Evolutionary conservation across 768 basidiomycete genomes (phyloP).

Genomic region (Candolleomyces eurysporus): DNA sequence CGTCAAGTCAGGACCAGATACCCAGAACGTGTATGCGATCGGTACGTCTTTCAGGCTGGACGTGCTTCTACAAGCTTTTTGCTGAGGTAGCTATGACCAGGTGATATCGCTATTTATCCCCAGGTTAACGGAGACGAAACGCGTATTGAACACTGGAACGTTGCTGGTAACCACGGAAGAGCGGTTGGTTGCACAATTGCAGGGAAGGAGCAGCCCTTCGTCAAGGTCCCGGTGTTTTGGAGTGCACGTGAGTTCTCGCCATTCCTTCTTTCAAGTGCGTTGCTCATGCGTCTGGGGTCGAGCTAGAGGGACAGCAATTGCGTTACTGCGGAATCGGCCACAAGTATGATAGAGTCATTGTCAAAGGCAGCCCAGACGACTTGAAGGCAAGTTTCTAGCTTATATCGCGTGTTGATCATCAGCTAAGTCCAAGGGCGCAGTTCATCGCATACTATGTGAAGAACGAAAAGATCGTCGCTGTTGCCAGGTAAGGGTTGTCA

Average conservation of each 20-base stretch:
- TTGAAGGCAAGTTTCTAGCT: constrained; percentile 58
- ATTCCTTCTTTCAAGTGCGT: not conserved
- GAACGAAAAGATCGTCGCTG: constrained; percentile 60
- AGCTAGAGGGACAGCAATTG: constrained; percentile 77
- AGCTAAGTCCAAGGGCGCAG: constrained; percentile 29
- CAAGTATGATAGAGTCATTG: constrained; percentile 72
- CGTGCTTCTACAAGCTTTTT: not conserved
- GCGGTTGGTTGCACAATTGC: constrained; percentile 79
- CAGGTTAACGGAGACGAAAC: constrained; percentile 50
- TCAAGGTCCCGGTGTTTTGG: constrained; percentile 87
- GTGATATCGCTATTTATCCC: constrained; percentile 82
- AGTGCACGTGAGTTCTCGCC: constrained; percentile 63
- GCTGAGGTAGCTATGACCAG: constrained; percentile 24
- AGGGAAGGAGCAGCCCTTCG: constrained; percentile 61
- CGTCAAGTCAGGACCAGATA: constrained; percentile 45
- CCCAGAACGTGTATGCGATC: constrained; percentile 64
- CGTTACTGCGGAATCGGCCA: constrained; percentile 79
- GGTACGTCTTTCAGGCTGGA: constrained; percentile 34
- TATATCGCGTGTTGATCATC: not conserved
- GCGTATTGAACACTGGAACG: constrained; percentile 92
- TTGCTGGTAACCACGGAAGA: constrained; percentile 83
- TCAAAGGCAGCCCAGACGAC: constrained; percentile 72
- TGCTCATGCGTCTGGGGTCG: not conserved
- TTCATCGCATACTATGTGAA: constrained; percentile 82
- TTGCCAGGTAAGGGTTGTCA: constrained; percentile 48